Conservation (phyloP, 2,329 filamentous ascomycete genomes). For the Colletotrichum sp. region DNA sequence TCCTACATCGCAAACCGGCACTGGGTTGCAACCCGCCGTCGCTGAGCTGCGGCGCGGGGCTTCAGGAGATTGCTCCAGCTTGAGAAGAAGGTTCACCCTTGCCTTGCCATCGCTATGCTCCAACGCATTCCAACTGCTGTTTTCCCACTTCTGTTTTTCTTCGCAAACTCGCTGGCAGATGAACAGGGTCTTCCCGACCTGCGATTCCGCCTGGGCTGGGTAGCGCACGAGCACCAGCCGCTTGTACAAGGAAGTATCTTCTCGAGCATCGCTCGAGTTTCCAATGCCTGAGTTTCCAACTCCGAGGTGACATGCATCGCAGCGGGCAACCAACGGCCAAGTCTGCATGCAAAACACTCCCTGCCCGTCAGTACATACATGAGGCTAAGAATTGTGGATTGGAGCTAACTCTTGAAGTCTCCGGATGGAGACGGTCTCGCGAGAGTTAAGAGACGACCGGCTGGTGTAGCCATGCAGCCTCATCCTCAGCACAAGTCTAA, state of each 20-base stretch:
- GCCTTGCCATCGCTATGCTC: not conserved
- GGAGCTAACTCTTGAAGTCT: not conserved
- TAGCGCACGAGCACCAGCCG: not conserved
- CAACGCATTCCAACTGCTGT: not conserved
- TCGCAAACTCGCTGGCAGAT: not conserved
- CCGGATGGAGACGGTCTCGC: not conserved
- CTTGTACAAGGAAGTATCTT: not conserved
- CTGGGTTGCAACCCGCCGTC: not conserved
- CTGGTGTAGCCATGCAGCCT: constrained; percentile 1
- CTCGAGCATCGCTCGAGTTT: not conserved
- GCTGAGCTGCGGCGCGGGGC: not conserved
- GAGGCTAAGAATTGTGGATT: not conserved
- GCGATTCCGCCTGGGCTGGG: not conserved
- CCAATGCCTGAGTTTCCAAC: not conserved
- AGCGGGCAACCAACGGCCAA: not conserved
- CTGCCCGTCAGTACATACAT: not conserved
- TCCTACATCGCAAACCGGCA: not conserved
- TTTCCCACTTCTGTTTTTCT: not conserved
- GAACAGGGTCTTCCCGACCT: not conserved
- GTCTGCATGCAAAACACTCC: not conserved
- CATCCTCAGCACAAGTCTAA: constrained; percentile 5
- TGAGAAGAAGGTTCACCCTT: not conserved
- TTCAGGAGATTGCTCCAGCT: not conserved
- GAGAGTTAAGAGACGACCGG: not conserved
- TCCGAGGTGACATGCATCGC: not conserved